These are phyloP conservation scores for Penicillium crustosum DNA, from an alignment of 2,329 filamentous ascomycete species.

Conservation along the genomic window DNA sequence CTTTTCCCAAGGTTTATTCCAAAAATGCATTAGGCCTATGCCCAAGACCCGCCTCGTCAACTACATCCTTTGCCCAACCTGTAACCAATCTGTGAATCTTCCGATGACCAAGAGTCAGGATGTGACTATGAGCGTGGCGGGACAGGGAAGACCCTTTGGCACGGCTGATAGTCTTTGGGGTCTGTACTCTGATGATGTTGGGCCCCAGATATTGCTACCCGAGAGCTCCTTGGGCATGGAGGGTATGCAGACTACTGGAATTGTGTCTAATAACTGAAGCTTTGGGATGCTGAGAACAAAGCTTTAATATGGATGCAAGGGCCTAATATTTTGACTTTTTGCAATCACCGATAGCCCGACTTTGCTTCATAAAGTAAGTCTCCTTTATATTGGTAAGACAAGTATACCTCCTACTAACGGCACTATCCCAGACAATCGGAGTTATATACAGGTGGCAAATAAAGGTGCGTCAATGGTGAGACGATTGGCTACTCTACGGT, in stretches of 20 bases:
- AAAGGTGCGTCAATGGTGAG: too few relatives aligned
- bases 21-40: not conserved
- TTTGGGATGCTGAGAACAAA: not conserved
- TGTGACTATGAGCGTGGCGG: too few relatives aligned
- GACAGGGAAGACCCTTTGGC: not conserved
- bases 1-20: not conserved
- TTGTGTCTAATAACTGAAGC: not conserved
- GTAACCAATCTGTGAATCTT: not conserved
- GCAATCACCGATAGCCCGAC: too few relatives aligned
- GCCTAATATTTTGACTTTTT: too few relatives aligned
- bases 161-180: not conserved
- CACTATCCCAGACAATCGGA: too few relatives aligned
- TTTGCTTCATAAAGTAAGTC: too few relatives aligned
- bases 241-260: not conserved
- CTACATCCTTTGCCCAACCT: not conserved
- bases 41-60: not conserved
- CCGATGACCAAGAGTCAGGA: not conserved
- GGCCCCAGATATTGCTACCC: not conserved
- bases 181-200: not conserved
- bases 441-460: too few relatives aligned
- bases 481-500: too few relatives aligned
- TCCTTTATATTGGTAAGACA: too few relatives aligned
- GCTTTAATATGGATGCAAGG: too few relatives aligned
- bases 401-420: too few relatives aligned
- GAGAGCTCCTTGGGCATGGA: not conserved